Base-by-base conservation (phyloP, 306 rosid genomes). In the Begonia masoniana region DNA sequence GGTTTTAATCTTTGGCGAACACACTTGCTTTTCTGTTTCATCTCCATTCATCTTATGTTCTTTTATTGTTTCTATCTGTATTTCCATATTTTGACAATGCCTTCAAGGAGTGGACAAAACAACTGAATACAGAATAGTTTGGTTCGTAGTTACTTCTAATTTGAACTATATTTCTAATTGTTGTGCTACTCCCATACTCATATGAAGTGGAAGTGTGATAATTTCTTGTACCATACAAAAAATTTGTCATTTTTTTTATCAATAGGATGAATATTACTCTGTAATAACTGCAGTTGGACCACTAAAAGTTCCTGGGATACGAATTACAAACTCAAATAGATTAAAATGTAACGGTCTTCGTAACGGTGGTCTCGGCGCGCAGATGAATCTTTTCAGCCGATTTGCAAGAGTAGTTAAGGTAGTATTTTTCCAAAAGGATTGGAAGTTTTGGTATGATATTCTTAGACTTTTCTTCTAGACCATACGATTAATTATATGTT, bases 401-500 rank as follows among this genome's bases (percentile, higher is more conserved):
- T 10, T 45, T 45, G 49, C 15, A n/a, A 45, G 49, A 45, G 49
- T 45, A 2, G 49, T n/a, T 11, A 45, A 45, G 49, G 49, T 45
- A 45, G n/a, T 45, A 10, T n/a, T 10, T 45, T 45, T 45, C 49
- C 49, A 12, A 11, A 45, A 10, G 15, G n/a, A 45, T 45, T 45
- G 13, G 15, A 55, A 58, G 14, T 41, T 52, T 43, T 35, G 62
- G 55, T 61, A 63, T 67, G 16, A 58, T 50, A 59, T 47, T 31
- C 19, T 41, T 17, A 47, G 24, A 23, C 31, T 14, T 19, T 15
- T 43, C 14, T 70, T 62, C 54, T 41, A 52, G 56, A 45, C 36
- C 41, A 41, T 59, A 66, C 31, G 79, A 63, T 67, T 68, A n/a
- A 45, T 45, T 45, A 10, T 45, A 45, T 45, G 49, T 6, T 10